Evolutionary conservation across 2,329 filamentous ascomycete species (phyloP).

Genomic region (Nothophaeocryptopus gaeumannii): DNA sequence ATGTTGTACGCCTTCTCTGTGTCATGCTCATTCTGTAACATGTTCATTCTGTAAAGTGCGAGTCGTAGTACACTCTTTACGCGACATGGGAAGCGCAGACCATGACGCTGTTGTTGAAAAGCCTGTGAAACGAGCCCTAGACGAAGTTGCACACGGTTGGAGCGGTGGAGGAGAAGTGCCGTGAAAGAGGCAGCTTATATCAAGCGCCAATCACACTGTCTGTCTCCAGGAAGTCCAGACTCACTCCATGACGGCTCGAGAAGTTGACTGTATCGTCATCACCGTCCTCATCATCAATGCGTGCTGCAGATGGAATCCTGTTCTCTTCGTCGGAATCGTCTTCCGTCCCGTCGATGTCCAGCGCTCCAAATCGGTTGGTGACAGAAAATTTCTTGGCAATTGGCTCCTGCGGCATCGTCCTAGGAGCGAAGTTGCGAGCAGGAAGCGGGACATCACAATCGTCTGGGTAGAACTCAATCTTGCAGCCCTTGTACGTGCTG

Average conservation of each 20-base stretch:
- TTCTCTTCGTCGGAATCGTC: slow-evolving; percentile 25
- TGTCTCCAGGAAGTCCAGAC: slow-evolving; percentile 23
- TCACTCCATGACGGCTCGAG: slow-evolving; percentile 22
- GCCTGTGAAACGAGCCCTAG: too few relatives aligned
- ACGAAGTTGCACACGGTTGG: too few relatives aligned
- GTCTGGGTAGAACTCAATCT: slow-evolving; percentile 69
- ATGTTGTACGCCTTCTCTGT: too few relatives aligned
- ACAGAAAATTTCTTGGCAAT: slow-evolving; percentile 41
- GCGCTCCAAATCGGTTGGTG: slow-evolving; percentile 61
- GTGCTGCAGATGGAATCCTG: slow-evolving; percentile 8
- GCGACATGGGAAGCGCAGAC: too few relatives aligned
- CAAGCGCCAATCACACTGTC: slow-evolving; percentile 12
- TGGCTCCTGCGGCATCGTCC: slow-evolving; percentile 29
- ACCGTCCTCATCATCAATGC: slow-evolving; percentile 17
- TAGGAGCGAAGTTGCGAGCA: slow-evolving; percentile 27
- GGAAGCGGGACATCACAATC: slow-evolving; percentile 65
- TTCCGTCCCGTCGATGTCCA: slow-evolving; percentile 50
- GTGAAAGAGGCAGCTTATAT: too few relatives aligned
- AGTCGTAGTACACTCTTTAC: too few relatives aligned
- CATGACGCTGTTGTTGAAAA: too few relatives aligned
- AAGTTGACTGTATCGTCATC: slow-evolving; percentile 20
- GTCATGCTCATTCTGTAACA: too few relatives aligned
- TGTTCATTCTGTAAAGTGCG: too few relatives aligned
- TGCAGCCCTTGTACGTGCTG: slow-evolving; percentile 66
- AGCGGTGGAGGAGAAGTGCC: too few relatives aligned